Evolutionary conservation across 108 stramenopile species (phyloP).

Genomic region (Discostella stelligeroides): DNA sequence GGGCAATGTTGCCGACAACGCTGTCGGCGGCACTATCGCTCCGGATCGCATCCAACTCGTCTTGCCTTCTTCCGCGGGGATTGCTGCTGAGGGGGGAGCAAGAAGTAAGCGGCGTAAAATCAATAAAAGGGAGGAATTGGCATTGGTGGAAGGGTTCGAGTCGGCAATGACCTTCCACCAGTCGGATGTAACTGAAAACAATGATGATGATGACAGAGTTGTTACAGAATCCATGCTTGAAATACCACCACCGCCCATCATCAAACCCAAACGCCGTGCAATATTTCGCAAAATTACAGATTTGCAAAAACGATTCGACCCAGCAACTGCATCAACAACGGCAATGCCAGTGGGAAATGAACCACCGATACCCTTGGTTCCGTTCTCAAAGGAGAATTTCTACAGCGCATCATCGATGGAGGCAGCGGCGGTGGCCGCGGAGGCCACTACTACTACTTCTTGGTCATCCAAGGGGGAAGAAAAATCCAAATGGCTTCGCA

Average conservation of each 20-base stretch:
- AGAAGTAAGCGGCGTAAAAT: background rate
- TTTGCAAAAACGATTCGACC: constrained; percentile 15
- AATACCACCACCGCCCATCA: constrained; percentile 11
- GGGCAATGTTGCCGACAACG: background rate
- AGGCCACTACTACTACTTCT: no score
- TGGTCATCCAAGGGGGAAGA: constrained; percentile 28
- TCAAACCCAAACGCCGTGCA: constrained; percentile 35
- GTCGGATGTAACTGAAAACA: background rate
- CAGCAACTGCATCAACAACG: no score
- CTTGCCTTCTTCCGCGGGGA: background rate
- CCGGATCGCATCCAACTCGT: constrained; percentile 5
- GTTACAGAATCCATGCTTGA: background rate
- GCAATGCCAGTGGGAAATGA: background rate
- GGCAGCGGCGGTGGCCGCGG: background rate
- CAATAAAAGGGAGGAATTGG: background rate
- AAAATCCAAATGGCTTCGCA: constrained; percentile 33
- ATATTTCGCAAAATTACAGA: constrained; percentile 48
- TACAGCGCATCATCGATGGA: background rate
- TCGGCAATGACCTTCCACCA: background rate
- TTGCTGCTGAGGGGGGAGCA: no score
- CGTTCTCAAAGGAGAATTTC: background rate
- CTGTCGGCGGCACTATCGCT: background rate
- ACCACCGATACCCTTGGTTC: background rate
- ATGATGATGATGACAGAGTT: background rate
- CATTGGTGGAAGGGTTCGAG: background rate